A percentile compares a stretch with the other conserved stretches of the same genome.
These are phyloP conservation scores for Colletotrichum costaricense DNA, from an alignment of 2,329 filamentous ascomycete genomes.

Conservation along the genomic window DNA sequence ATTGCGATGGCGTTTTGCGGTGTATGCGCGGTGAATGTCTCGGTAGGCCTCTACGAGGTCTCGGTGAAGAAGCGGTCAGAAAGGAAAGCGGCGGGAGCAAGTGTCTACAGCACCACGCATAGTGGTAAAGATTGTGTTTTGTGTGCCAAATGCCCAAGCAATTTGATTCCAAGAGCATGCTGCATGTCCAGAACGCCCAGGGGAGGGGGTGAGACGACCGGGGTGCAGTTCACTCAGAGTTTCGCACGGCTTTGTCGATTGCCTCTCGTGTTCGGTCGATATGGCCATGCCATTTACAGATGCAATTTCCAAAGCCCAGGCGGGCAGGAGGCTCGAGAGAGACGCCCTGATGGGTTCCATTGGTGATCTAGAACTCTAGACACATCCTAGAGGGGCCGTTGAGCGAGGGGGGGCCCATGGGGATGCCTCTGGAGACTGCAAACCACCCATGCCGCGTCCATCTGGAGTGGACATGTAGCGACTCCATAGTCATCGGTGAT, in stretches of 20 bases:
- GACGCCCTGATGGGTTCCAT: constrained; percentile 14
- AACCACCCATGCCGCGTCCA: constrained; percentile 15
- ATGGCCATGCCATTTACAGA: constrained; percentile 32
- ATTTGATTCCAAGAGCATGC: neutral
- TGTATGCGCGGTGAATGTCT: neutral
- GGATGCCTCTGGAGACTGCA: neutral
- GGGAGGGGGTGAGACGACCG: constrained; percentile 3
- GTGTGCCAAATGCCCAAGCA: neutral
- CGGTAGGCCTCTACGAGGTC: neutral
- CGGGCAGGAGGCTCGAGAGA: constrained; percentile 11
- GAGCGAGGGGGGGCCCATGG: constrained; percentile 13
- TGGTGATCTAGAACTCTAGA: constrained; percentile 33
- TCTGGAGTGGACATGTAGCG: constrained; percentile 19
- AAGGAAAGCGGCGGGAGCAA: neutral
- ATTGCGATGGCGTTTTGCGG: constrained; percentile 10
- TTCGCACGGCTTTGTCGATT: constrained; percentile 7
- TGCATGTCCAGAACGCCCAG: neutral
- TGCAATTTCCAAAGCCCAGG: constrained; percentile 31
- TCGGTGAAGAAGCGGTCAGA: constrained; percentile 28
- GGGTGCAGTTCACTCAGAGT: neutral
- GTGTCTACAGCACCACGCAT: neutral
- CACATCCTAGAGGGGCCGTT: neutral
- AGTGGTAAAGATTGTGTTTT: neutral
- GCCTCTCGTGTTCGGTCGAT: constrained; percentile 31
- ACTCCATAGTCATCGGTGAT: neutral